These are phyloP conservation scores for Panicum hallii DNA, from an alignment of 202 grass and related monocot genomes.

Conservation along the genomic window DNA sequence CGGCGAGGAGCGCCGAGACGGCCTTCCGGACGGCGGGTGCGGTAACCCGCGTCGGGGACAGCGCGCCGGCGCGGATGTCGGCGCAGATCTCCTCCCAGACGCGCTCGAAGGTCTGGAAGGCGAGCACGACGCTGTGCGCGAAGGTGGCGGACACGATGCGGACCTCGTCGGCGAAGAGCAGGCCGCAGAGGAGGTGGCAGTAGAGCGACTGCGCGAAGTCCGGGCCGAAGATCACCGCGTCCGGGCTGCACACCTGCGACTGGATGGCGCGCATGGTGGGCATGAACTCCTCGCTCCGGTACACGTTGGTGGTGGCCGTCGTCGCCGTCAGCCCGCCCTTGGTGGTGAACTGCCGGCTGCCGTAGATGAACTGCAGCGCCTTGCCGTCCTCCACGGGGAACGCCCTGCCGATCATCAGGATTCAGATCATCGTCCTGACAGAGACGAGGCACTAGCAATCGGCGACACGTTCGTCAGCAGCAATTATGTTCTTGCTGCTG, in stretches of 20 bases:
- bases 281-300: conserved; percentile 76
- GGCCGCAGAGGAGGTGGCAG: conserved; percentile 93
- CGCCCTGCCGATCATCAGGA: conserved; percentile 42
- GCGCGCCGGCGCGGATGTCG: conserved; percentile 74
- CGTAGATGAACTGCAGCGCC: conserved; percentile 96
- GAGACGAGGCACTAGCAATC: too few relatives aligned
- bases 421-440: too few relatives aligned
- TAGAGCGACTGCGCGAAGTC: conserved; percentile 93
- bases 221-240: conserved; percentile 80
- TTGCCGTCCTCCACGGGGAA: conserved; percentile 74
- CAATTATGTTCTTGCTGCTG: not conserved
- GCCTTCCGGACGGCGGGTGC: conserved; percentile 56
- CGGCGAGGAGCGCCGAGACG: conserved; percentile 55
- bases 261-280: conserved; percentile 76
- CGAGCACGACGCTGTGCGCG: conserved; percentile 86
- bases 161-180: conserved; percentile 66
- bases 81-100: conserved; percentile 82
- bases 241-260: conserved; percentile 77
- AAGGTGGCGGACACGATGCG: conserved; percentile 80
- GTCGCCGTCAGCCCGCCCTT: conserved; percentile 76
- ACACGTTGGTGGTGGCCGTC: conserved; percentile 92
- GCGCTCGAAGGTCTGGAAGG: conserved; percentile 86
- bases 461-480: not conserved
- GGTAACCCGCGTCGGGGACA: conserved; percentile 57
- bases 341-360: conserved; percentile 80